phyloP scores from a whole-genome alignment of 495 filamentous ascomycete species.

The Hypoxylon subgilvum region DNA sequence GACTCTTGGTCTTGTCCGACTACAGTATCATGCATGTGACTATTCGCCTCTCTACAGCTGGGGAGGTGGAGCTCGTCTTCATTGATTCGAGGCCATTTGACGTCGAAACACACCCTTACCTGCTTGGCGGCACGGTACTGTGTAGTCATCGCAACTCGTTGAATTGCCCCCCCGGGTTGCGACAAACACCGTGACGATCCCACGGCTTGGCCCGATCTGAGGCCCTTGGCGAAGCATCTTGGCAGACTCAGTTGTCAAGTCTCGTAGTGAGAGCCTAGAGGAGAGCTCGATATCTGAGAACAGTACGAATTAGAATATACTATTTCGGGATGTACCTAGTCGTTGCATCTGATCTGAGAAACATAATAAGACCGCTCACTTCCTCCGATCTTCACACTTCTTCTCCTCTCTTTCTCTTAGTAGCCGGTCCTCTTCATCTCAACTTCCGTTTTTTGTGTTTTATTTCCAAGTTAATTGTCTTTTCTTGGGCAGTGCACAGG shows the following conservation, averaged over 20 bases:
- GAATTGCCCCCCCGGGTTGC: constrained; percentile 21
- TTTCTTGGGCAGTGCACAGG: constrained; percentile 32
- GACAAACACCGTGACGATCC: constrained; percentile 27
- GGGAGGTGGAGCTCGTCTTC: background rate
- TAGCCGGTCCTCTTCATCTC: constrained; percentile 15
- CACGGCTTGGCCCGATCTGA: constrained; percentile 36
- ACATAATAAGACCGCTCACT: constrained; percentile 14
- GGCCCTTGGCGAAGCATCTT: constrained; percentile 28
- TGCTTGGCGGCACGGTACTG: constrained; percentile 8
- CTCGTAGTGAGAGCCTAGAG: background rate
- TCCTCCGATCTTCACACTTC: background rate
- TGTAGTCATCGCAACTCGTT: background rate
- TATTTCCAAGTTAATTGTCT: constrained; percentile 3
- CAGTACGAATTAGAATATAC: background rate
- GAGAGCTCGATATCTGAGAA: background rate
- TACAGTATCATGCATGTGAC: constrained; percentile 2
- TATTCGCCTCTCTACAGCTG: background rate
- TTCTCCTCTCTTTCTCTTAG: constrained; percentile 1
- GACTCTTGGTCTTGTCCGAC: constrained; percentile 15
- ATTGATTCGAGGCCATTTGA: constrained; percentile 16
- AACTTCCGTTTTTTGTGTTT: constrained; percentile 13
- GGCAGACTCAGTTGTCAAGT: constrained; percentile 4
- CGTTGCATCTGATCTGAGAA: constrained; percentile 11
- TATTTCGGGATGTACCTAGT: constrained; percentile 7
- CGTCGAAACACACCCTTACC: constrained; percentile 23